Evolutionary conservation across 2,329 filamentous ascomycete species (phyloP).

Genomic region (Lasiodiplodia hormozganensis): DNA sequence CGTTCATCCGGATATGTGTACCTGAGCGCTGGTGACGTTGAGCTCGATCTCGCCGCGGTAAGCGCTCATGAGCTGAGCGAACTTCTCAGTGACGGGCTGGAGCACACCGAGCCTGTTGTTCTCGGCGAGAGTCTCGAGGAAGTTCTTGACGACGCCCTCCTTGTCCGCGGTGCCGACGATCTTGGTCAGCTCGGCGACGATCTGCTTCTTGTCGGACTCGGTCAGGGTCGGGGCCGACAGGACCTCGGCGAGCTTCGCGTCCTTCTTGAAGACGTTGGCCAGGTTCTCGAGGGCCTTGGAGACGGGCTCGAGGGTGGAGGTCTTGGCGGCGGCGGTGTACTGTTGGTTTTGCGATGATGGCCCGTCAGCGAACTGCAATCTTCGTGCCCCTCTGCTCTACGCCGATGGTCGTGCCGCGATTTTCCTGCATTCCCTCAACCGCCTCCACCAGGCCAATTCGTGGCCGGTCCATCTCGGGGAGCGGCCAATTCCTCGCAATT

Average conservation of each 20-base stretch:
- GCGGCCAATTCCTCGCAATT: constrained; percentile 24
- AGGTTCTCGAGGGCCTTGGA: constrained; percentile 80
- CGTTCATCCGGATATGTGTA: constrained; percentile 55
- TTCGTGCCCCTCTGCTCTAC: neutral
- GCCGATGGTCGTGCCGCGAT: constrained; percentile 11
- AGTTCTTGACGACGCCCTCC: constrained; percentile 88
- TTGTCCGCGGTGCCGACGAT: constrained; percentile 72
- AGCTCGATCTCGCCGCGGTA: constrained; percentile 93
- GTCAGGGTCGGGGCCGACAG: constrained; percentile 82
- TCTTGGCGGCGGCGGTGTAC: constrained; percentile 97
- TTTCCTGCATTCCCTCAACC: constrained; percentile 5
- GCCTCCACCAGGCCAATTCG: constrained; percentile 5
- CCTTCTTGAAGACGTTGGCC: constrained; percentile 75
- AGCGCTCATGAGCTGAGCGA: constrained; percentile 84
- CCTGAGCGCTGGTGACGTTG: constrained; percentile 86
- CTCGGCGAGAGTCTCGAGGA: constrained; percentile 86
- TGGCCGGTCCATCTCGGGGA: constrained; percentile 20
- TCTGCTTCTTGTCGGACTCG: constrained; percentile 79
- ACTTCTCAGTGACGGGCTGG: constrained; percentile 85
- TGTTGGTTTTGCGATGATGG: constrained; percentile 47
- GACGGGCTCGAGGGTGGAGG: constrained; percentile 81
- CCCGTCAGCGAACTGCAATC: constrained; percentile 17
- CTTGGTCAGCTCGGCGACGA: constrained; percentile 89
- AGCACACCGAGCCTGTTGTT: constrained; percentile 93
- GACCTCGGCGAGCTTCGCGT: constrained; percentile 79